Conservation (phyloP, 768 basidiomycete genomes). For the Leccinum fibrillosum region DNA sequence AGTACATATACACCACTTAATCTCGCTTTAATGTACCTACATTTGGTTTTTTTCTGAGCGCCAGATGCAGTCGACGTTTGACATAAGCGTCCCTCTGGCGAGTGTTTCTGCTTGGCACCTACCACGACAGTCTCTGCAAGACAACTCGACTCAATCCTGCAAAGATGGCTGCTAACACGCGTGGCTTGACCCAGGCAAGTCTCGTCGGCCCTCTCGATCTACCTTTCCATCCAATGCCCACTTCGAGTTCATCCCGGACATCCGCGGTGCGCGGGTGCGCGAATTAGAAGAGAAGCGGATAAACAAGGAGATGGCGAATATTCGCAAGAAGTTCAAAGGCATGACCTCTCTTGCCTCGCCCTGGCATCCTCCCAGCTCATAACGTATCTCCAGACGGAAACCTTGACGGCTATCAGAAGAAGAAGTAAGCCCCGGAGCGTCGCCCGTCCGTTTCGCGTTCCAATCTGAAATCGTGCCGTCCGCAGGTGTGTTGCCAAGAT, state of each 20-base stretch:
- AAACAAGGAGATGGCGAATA: conserved; percentile 99
- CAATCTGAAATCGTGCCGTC: conserved; percentile 14
- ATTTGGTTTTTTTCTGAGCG: conserved; percentile 5
- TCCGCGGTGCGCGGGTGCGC: conserved; percentile 92
- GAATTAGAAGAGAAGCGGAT: conserved; percentile 98
- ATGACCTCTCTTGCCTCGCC: conserved; percentile 5
- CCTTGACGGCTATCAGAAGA: conserved; percentile 87
- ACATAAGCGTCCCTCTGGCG: conserved; percentile 1
- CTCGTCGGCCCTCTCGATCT: neutral
- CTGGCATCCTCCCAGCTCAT: conserved; percentile 4
- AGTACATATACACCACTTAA: neutral
- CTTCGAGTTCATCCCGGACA: conserved; percentile 93
- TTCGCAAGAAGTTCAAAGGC: conserved; percentile 99
- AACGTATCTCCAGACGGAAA: conserved; percentile 61
- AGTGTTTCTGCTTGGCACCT: too few relatives aligned
- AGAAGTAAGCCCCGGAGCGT: conserved; percentile 59
- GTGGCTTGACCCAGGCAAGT: conserved; percentile 86
- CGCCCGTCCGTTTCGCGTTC: conserved; percentile 8
- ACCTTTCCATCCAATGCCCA: conserved; percentile 4
- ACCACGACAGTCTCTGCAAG: neutral
- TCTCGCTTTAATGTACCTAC: conserved; percentile 12
- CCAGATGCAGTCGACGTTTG: neutral
- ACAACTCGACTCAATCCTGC: neutral
- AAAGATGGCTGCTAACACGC: conserved; percentile 85
- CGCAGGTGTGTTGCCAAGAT: conserved; percentile 95